Evolutionary conservation across 495 filamentous ascomycete species (phyloP).

Genomic region (Trichoderma asperelloides): DNA sequence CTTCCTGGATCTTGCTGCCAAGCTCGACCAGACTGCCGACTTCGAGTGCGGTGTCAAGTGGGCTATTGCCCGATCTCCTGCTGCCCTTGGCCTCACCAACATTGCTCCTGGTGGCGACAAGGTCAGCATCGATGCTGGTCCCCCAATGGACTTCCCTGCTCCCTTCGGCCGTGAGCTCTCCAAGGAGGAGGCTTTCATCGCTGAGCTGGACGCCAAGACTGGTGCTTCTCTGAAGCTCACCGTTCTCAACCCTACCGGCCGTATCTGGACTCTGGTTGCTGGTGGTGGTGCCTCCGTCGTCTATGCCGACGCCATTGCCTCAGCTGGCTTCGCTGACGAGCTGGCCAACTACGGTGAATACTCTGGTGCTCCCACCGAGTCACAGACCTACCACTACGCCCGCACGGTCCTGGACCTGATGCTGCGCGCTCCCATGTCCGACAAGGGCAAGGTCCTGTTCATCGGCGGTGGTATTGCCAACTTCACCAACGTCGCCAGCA

Average conservation of each 20-base stretch:
- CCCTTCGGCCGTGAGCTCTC: constrained; percentile 96
- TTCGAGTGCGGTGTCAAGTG: constrained; percentile 99
- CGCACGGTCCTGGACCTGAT: constrained; percentile 94
- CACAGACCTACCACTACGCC: constrained; percentile 97
- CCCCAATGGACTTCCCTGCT: constrained; percentile 97
- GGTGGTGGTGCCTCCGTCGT: constrained; percentile 99
- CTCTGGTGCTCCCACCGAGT: constrained; percentile 96
- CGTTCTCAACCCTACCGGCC: constrained; percentile 81
- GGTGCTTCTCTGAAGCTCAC: constrained; percentile 98
- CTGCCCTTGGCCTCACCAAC: constrained; percentile 66
- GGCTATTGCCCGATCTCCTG: constrained; percentile 85
- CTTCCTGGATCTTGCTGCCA: constrained; percentile 97
- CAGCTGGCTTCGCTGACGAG: constrained; percentile 88
- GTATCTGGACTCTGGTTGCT: constrained; percentile 96
- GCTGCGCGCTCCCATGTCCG: constrained; percentile 78
- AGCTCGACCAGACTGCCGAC: constrained; percentile 98
- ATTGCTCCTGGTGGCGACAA: constrained; percentile 50
- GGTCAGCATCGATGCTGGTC: constrained; percentile 91
- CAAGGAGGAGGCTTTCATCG: constrained; percentile 98
- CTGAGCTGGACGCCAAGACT: constrained; percentile 97
- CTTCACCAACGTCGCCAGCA: constrained; percentile 95
- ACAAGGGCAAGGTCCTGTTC: constrained; percentile 96
- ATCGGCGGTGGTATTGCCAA: constrained; percentile 99
- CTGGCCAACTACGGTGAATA: constrained; percentile 99
- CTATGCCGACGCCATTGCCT: constrained; percentile 97